phyloP scores from a whole-genome alignment of 139 green algal species.

The Closterium sp. region DNA sequence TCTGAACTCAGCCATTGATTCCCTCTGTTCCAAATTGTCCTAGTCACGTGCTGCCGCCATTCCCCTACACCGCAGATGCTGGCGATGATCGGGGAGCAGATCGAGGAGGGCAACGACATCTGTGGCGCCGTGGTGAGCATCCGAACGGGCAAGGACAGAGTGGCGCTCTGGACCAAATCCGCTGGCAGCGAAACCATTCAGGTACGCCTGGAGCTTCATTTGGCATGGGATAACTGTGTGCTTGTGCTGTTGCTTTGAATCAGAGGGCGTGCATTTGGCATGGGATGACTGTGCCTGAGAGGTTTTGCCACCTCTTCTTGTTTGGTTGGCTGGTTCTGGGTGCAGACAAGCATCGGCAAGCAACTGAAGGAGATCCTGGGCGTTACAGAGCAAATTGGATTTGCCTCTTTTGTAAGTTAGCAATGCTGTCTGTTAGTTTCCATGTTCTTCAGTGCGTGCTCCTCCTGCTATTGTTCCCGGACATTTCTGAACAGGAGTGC shows the following conservation, averaged over 20 bases:
- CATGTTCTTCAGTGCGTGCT: not conserved
- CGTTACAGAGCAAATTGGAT: not conserved
- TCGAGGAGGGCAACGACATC: slow-evolving; percentile 90
- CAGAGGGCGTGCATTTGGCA: not conserved
- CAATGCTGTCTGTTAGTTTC: not conserved
- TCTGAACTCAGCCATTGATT: too few species aligned
- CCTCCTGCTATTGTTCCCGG: not conserved
- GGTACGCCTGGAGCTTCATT: slow-evolving; percentile 39
- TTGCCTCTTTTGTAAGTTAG: slow-evolving; percentile 1
- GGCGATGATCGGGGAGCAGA: slow-evolving; percentile 98
- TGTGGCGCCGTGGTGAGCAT: slow-evolving; percentile 95
- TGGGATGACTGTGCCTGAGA: not conserved
- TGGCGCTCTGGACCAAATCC: slow-evolving; percentile 93
- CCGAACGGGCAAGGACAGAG: slow-evolving; percentile 76
- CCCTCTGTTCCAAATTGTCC: not conserved
- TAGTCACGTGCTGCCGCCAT: not conserved
- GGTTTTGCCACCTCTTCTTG: not conserved
- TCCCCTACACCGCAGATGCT: slow-evolving; percentile 69
- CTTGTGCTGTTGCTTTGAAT: not conserved
- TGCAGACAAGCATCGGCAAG: slow-evolving; percentile 8
- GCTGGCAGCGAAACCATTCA: slow-evolving; percentile 64
- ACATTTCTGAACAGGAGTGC: too few species aligned
- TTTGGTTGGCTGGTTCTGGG: not conserved
- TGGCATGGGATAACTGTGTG: too few species aligned
- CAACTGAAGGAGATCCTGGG: slow-evolving; percentile 4